Evolutionary conservation across 1,284 basidiomycete species (phyloP), one percentile per base, ranked within the genome.

Genomic region (Somion occarium): DNA sequence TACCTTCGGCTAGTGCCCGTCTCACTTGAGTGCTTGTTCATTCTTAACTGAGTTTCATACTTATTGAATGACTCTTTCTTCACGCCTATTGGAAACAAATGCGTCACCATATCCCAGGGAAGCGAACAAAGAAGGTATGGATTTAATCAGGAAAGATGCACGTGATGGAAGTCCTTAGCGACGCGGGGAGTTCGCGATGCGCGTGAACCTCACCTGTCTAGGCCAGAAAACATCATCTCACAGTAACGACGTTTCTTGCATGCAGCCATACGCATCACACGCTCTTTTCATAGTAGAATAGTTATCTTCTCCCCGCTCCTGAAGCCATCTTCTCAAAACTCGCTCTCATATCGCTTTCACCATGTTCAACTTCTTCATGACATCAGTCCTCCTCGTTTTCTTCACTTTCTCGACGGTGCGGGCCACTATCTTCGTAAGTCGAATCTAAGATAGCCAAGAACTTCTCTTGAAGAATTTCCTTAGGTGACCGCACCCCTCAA

Each of bases 401-500:
- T 37, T 45, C n/a, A 11, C 23, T 20, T 46, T 39, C 26, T n/a
- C 46, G 19, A 27, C 13, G n/a, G 44, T 38, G n/a, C 30, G 20
- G n/a, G 49, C 48, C 26, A 51, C 49, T 18, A 46, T 51, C 12
- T 51, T 46, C 34, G 49, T 46, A 18, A 50, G 48, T 50, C 7
- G 7, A 5, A 44, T 15, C 22, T n/a, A 24, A 9, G n/a, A 11
- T 18, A 20, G 22, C 12, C 20, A 24, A 27, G 24, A 19, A 27
- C 15, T 20, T 27, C 15, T 20, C 26, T 42, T 19, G 34, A 38
- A 3, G 38, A 27, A n/a, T 13, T 27, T 53, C 15, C 18, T 20
- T 23, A 87, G 84, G 72, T 85, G 41, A 70, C 75, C 30, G 53
- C 70, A 46, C 85, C 85, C 15, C 50, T 61, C 3, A 48, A 61